phyloP scores from a whole-genome alignment of 805 yeast genomes.

The Tetrapisispora fleetii region DNA sequence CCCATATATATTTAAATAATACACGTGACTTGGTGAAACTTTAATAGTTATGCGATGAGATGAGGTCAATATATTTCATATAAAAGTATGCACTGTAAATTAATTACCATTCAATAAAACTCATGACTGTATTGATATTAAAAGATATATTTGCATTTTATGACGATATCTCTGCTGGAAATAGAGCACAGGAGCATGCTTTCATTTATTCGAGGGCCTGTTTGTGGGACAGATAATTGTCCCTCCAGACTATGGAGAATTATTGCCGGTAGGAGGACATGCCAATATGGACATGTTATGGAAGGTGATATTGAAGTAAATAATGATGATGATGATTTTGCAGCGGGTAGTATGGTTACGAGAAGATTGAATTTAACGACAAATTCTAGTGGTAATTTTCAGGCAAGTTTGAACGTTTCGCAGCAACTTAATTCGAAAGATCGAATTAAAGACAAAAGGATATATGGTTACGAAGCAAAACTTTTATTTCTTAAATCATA shows the following conservation, averaged over 20 bases:
- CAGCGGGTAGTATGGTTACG: slow-evolving; percentile 35
- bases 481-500: slow-evolving; percentile 36
- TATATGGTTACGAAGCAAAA: slow-evolving; percentile 42
- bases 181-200: slow-evolving; percentile 15
- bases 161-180: not conserved
- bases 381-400: slow-evolving; percentile 33
- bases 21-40: no score
- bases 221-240: slow-evolving; percentile 89
- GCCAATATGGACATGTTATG: slow-evolving; percentile 85
- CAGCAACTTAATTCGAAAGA: slow-evolving; percentile 16
- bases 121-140: no score
- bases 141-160: no score
- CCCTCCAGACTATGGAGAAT: slow-evolving; percentile 64
- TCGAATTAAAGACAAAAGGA: slow-evolving; percentile 14
- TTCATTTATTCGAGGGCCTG: slow-evolving; percentile 58
- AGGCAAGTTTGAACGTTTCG: slow-evolving; percentile 24
- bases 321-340: slow-evolving; percentile 66
- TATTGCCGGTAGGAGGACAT: slow-evolving; percentile 69
- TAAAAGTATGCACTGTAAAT: no score
- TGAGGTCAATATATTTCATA: no score
- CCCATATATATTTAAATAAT: no score
- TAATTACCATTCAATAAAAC: no score
- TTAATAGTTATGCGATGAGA: no score
- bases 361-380: slow-evolving; percentile 45
- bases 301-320: slow-evolving; percentile 71